A percentile compares a stretch with the other conserved stretches of the same genome.
phyloP scores from a whole-genome alignment of 805 yeast species.

The Geotrichum ghanense region DNA sequence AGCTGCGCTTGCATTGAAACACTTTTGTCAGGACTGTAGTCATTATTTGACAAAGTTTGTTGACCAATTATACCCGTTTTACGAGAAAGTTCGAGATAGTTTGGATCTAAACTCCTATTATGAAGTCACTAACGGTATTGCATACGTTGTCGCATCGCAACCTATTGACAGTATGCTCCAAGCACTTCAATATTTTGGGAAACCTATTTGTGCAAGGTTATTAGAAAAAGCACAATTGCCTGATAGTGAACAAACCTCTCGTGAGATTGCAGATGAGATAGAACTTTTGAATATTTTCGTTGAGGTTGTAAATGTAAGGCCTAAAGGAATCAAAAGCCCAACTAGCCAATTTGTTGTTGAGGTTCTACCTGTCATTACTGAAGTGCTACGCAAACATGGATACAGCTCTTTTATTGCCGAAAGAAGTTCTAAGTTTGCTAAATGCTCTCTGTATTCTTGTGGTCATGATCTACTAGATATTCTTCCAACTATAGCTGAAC shows the following conservation, averaged over 20 bases:
- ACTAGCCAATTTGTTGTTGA: constrained; percentile 40
- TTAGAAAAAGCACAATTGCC: constrained; percentile 3
- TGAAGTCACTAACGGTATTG: constrained; percentile 83
- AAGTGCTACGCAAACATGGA: constrained; percentile 44
- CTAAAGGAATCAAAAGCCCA: constrained; percentile 29
- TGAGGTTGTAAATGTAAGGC: constrained; percentile 39
- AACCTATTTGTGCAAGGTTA: constrained; percentile 41
- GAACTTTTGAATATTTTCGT: constrained; percentile 57
- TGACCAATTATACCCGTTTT: constrained; percentile 67
- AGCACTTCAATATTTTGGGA: constrained; percentile 51
- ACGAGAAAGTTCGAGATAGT: constrained; percentile 40
- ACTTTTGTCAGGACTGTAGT: constrained; percentile 87
- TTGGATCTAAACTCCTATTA: constrained; percentile 59
- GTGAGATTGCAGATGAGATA: constrained; percentile 56
- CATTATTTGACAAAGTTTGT: constrained; percentile 49
- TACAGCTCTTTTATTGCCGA: constrained; percentile 57
- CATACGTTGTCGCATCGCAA: constrained; percentile 63
- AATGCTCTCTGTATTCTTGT: constrained; percentile 53
- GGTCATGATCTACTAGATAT: constrained; percentile 45
- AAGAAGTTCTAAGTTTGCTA: constrained; percentile 56
- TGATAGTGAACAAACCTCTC: constrained; percentile 15
- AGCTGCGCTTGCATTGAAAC: constrained; percentile 88
- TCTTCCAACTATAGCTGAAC: constrained; percentile 51
- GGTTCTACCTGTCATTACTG: constrained; percentile 47
- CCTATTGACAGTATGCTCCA: constrained; percentile 37